phyloP scores from a whole-genome alignment of 805 yeast species.

The Schizosaccharomyces octosporus region DNA sequence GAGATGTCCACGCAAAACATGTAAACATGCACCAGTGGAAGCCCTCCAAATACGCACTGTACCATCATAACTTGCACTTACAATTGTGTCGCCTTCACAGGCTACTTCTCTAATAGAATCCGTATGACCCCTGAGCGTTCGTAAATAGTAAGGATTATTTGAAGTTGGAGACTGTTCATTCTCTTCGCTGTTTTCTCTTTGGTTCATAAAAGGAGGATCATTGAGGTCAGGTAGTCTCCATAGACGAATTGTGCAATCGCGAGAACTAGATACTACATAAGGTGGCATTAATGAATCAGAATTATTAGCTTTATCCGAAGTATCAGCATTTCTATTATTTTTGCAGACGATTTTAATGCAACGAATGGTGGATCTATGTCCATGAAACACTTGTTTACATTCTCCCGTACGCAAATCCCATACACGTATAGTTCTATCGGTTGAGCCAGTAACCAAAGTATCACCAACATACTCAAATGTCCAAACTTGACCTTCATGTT shows the following conservation, averaged over 20 bases:
- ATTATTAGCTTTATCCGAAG: conserved; percentile 20
- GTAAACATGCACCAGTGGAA: conserved; percentile 68
- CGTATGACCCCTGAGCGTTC: conserved; percentile 43
- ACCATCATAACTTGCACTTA: conserved; percentile 75
- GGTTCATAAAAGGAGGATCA: background rate
- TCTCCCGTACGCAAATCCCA: conserved; percentile 82
- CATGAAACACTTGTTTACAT: conserved; percentile 65
- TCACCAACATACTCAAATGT: conserved; percentile 78
- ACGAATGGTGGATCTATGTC: conserved; percentile 80
- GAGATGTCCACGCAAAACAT: conserved; percentile 75
- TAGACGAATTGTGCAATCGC: conserved; percentile 72
- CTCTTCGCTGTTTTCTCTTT: background rate
- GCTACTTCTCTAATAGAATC: conserved; percentile 64
- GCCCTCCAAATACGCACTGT: conserved; percentile 78
- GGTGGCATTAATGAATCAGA: conserved; percentile 22
- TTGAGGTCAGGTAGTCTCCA: conserved; percentile 32
- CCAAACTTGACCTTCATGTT: conserved; percentile 97
- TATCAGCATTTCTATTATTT: conserved; percentile 16
- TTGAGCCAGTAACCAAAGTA: conserved; percentile 79
- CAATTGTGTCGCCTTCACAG: conserved; percentile 50
- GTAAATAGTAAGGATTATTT: conserved; percentile 62
- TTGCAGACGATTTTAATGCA: conserved; percentile 33
- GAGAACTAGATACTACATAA: conserved; percentile 64
- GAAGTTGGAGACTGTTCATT: background rate
- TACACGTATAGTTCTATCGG: conserved; percentile 86